phyloP scores from a whole-genome alignment of 805 yeast species.

The Cyberlindnera meyerae region DNA sequence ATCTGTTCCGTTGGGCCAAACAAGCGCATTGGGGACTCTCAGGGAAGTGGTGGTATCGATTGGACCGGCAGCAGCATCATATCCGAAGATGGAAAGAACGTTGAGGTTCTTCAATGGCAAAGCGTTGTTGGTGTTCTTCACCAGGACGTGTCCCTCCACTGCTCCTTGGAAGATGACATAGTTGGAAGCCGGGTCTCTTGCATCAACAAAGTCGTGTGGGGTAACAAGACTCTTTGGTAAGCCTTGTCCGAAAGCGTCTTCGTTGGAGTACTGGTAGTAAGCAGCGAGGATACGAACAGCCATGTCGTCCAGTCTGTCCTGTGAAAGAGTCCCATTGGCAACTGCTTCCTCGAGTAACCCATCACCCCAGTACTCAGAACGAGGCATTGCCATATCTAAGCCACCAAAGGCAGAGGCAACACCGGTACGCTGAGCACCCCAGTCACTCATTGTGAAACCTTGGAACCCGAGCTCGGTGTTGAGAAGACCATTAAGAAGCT shows the following conservation, averaged over 20 bases:
- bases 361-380: slow-evolving; percentile 3
- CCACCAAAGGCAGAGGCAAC: slow-evolving; percentile 3
- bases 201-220: slow-evolving; percentile 4
- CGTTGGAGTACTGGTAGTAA: slow-evolving; percentile 7
- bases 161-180: slow-evolving; percentile 7
- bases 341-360: slow-evolving; percentile 3
- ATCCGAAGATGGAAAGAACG: slow-evolving; percentile 7
- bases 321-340: slow-evolving; percentile 3
- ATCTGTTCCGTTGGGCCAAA: slow-evolving; percentile 3
- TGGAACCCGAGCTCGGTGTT: slow-evolving; percentile 8
- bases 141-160: slow-evolving; percentile 9
- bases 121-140: slow-evolving; percentile 8
- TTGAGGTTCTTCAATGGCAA: slow-evolving; percentile 5
- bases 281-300: slow-evolving; percentile 6
- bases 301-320: slow-evolving; percentile 10
- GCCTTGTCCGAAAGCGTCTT: slow-evolving; percentile 8
- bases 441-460: slow-evolving; percentile 6
- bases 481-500: slow-evolving; percentile 5
- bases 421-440: slow-evolving; percentile 9
- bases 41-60: slow-evolving; percentile 1
- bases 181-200: slow-evolving; percentile 8
- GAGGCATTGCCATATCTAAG: slow-evolving; percentile 8
- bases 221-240: slow-evolving; percentile 2
- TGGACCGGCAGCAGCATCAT: slow-evolving; percentile 3
- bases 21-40: not conserved